Base-by-base conservation (phyloP, 164 flowering plant species). In the Chimonanthus praecox region DNA sequence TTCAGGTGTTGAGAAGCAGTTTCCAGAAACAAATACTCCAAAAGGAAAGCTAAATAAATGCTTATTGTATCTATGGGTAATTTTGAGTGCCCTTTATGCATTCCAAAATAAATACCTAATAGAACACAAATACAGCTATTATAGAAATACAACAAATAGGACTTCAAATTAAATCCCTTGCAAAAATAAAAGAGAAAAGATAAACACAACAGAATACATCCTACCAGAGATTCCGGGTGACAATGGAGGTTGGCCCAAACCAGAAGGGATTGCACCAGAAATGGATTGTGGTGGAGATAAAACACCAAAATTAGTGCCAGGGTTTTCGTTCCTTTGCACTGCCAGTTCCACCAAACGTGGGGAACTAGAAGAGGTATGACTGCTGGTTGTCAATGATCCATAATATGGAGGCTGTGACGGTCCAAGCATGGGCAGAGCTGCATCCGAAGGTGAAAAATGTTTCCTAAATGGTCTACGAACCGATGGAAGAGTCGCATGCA, bases 181-280 rank as follows among this genome's bases (percentile, higher is more conserved):
- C 4, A 54, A 15, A 54, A 54, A 13, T 8, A 54, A 13, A n/a
- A 10, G 60, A 33, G 33, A 33, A 33, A 33, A 33, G 33, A 33
- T 33, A 13, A 54, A 13, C 16, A n/a, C 16, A 13, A 54, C 4
- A 54, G 6, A 54, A 54, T 10, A 10, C 60, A 54, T 54, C 60
- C 16, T 13, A 54, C 4, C 1, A 54, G 60, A 54, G 16, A 54
- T 54, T 4, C 5, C 60, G 8, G 67, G 91, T 74, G 94, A 79
- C 33, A 92, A 73, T 44, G 97, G 95, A 49, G 98, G 92, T 83
- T 87, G 88, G 75, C 87, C 82, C 76, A 90, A 82, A 72, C 88
- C 60, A 60, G 76, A 61, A 45, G 71, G 67, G 47, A 60, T 62
- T 9, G 49, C 62, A 20, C 65, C 65, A 13, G 73, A 69, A 72